Base-by-base conservation (phyloP, 257 asterid species). In the Lycium ferocissimum region DNA sequence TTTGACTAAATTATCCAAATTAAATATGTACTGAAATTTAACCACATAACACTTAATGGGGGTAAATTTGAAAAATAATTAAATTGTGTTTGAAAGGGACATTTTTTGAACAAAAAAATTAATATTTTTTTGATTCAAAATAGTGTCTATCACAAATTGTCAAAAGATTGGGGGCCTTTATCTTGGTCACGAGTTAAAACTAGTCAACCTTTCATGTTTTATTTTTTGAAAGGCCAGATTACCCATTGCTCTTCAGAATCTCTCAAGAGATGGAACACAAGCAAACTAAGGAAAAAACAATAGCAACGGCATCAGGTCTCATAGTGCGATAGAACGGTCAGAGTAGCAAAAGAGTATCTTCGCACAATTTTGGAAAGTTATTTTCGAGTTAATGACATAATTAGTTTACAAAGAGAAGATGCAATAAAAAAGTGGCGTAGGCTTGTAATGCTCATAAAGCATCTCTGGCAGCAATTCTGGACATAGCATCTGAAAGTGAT, bases 381-480 rank as follows among this genome's bases (percentile, higher is more conserved):
- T 76, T 13, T 45, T 15, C 76, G 6, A 69, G 26, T 37, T 11
- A n/a, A n/a, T 12, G 43, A 76, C 13, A 76, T 8, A 73, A 73
- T n/a, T 22, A 76, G 82, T 76, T 51, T 51, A 38, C 40, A 40
- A 6, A 6, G 9, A 9, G 47, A 70, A 56, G 61, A 54, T 38
- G 6, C 5, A 45, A 71, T 22, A n/a, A 53, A 35, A 14, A 1
- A 63, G 49, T 0, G 9, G 1, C 15, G 1, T 14, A 53, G 22
- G 82, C 72, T 11, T 75, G 86, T 81, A 45, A 26, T 65, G 85
- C 88, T 93, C 83, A 96, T 86, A 94, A 83, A 33, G 97, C 98
- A 89, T 95, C 98, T 67, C 98, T 91, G 51, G 95, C 93, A 67
- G 97, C 98, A 84, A 96, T 93, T 87, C 98, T 91, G 17, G 91